Base-by-base conservation (phyloP, 2,329 filamentous ascomycete genomes). In the Microsporum canis region DNA sequence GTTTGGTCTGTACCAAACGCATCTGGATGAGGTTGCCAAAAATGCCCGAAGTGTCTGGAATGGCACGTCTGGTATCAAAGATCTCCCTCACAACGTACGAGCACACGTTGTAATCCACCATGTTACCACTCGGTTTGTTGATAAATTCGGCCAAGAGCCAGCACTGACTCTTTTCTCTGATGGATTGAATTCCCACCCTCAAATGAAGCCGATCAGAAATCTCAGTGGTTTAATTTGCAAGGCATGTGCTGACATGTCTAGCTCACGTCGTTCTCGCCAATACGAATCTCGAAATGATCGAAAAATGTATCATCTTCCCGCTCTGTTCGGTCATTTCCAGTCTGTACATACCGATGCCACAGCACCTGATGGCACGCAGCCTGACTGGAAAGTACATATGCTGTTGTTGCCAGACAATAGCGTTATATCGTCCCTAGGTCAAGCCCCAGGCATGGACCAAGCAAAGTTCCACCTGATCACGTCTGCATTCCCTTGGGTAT, bases 61-160 rank as follows among this genome's bases (percentile, higher is more conserved):
- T 63, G 73, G 77, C 27, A 80, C 85, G 1, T 79, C 79, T 5
- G 78, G 78, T 2, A 76, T 89, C 64, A 82, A 82, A 65, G 80
- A 84, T 58, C 73, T 89, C 14, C 80, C 84, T 12, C 80, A 81
- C 43, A 81, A 80, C 63, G 78, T 88, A 55, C 83, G 84, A 65
- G 78, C 88, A 14, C 82, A 82, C 63, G 79, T 84, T 55, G 76
- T 88, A 7, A 78, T 91, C 47, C 79, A 87, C 68, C 84, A 88
- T 69, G 74, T 85, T 58, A 77, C 81, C 61, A 78, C 79, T 60
- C 78, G 77, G 39, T 89, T 86, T 68, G 76, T 79, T 49, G 71
- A 79, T 14, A 78, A 77, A 57, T 89, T 86, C 69, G 75, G 75
- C 14, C 78, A 84, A 63, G 78, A 79, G 45, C 81, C 84, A 0